A percentile compares a stretch with the other conserved stretches of the same genome.
Conservation (phyloP, 441 rosid genomes). For the Populus tomentosa region DNA sequence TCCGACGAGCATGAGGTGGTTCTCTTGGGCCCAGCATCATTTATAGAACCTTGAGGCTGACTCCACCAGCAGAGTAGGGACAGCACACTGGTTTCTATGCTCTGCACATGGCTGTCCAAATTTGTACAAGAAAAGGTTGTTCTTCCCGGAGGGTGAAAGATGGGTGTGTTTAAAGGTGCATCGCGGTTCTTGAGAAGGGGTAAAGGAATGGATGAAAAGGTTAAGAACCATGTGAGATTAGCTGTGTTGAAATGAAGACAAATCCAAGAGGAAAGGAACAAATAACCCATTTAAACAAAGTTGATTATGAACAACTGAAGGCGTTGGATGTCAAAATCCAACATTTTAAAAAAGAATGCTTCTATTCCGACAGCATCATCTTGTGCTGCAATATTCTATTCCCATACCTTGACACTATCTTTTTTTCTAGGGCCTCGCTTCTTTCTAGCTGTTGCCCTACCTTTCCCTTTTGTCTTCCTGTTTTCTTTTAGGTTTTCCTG, state of each 20-base stretch:
- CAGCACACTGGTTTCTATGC: slow-evolving; percentile 27
- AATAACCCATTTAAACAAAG: slow-evolving; percentile 18
- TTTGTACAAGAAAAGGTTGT: neutral
- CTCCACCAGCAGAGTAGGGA: slow-evolving; percentile 1
- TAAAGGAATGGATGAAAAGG: neutral
- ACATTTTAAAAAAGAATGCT: slow-evolving; percentile 14
- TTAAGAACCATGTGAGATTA: slow-evolving; percentile 18
- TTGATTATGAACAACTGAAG: slow-evolving; percentile 9
- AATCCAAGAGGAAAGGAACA: slow-evolving; percentile 14
- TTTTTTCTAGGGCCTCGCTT: slow-evolving; percentile 5
- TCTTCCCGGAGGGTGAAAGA: neutral
- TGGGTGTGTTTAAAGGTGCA: neutral
- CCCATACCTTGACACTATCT: slow-evolving; percentile 11
- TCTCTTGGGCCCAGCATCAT: slow-evolving; percentile 28
- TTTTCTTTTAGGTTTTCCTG: neutral
- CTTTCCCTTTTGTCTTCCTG: slow-evolving; percentile 10
- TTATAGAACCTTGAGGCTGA: slow-evolving; percentile 6
- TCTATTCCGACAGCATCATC: slow-evolving; percentile 42
- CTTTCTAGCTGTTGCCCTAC: neutral
- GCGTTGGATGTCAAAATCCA: neutral
- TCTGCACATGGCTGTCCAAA: slow-evolving; percentile 35
- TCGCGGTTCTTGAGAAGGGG: neutral
- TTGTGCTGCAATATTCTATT: slow-evolving; percentile 24
- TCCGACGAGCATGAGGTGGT: slow-evolving; percentile 5
- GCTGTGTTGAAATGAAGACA: slow-evolving; percentile 5